Conservation (phyloP, 495 filamentous ascomycete genomes). For the Aspergillus conjunctus region DNA sequence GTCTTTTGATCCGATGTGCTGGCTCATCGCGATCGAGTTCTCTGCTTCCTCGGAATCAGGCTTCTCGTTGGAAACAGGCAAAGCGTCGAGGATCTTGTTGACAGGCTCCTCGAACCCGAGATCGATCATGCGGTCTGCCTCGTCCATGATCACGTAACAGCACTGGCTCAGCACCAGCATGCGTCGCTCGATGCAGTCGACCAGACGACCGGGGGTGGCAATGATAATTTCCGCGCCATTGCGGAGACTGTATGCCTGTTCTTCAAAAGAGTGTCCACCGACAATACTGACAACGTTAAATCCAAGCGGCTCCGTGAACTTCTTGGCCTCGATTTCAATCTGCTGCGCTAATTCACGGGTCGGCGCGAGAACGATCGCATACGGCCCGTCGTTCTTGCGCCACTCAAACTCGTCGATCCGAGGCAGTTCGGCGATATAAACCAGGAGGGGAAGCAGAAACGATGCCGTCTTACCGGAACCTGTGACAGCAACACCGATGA, state of each 20-base stretch:
- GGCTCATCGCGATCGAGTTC: conserved; percentile 79
- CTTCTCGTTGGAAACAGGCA: conserved; percentile 94
- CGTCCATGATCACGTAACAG: conserved; percentile 98
- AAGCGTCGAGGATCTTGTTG: conserved; percentile 97
- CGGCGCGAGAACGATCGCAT: conserved; percentile 92
- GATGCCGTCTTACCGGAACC: conserved; percentile 99
- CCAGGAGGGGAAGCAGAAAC: conserved; percentile 90
- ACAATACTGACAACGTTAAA: conserved; percentile 98
- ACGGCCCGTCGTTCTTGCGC: conserved; percentile 90
- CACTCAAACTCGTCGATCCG: conserved; percentile 77
- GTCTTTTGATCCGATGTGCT: conserved; percentile 78
- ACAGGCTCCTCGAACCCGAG: conserved; percentile 97
- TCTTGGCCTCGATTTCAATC: conserved; percentile 92
- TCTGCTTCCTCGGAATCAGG: conserved; percentile 95
- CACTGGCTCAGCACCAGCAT: conserved; percentile 91
- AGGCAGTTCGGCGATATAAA: conserved; percentile 93
- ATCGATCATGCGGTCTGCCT: conserved; percentile 99
- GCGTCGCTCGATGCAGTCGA: conserved; percentile 94
- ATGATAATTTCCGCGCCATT: conserved; percentile 98
- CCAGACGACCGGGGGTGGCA: conserved; percentile 93
- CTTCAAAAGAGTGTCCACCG: conserved; percentile 92
- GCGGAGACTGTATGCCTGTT: conserved; percentile 90
- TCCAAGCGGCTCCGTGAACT: conserved; percentile 87
- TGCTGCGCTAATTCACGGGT: conserved; percentile 99
- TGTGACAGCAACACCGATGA: conserved; percentile 97